phyloP scores from a whole-genome alignment of 371 early-diverging fungal species.

The Mucor racemosus region DNA sequence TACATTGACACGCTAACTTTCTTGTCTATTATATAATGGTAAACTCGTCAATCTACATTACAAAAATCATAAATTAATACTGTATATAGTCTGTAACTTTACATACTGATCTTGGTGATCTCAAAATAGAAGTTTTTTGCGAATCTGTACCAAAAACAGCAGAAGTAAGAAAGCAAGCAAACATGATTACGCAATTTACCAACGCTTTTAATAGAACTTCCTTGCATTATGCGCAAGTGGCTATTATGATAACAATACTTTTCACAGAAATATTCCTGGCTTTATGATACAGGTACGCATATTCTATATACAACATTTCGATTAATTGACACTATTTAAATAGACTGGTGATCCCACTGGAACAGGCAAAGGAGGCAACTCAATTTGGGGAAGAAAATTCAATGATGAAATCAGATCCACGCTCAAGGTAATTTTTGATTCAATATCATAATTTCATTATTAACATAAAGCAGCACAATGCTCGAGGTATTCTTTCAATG shows the following conservation, averaged over 20 bases:
- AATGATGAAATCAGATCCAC: conserved; percentile 88
- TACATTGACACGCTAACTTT: too few relatives aligned
- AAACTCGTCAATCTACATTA: too few relatives aligned
- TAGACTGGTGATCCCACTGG: conserved; percentile 92
- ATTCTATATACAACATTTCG: neutral
- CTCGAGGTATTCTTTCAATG: conserved; percentile 90
- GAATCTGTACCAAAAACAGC: conserved; percentile 83
- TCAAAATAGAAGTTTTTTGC: conserved; percentile 86
- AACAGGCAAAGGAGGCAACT: conserved; percentile 87
- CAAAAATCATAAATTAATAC: too few relatives aligned
- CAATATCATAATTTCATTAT: neutral
- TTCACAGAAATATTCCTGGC: conserved; percentile 89
- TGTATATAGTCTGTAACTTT: conserved; percentile 73
- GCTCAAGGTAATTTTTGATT: conserved; percentile 62
- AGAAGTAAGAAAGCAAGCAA: conserved; percentile 59
- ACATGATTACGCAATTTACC: neutral
- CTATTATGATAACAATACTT: conserved; percentile 86
- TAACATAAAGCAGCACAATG: conserved; percentile 69
- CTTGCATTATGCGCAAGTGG: conserved; percentile 92
- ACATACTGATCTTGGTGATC: conserved; percentile 91
- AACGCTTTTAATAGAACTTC: conserved; percentile 74
- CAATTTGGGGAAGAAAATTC: conserved; percentile 87
- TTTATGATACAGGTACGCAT: conserved; percentile 84
- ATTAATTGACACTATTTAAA: neutral
- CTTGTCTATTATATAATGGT: too few relatives aligned